Evolutionary conservation across 73 alveolate genomes (phyloP).

Genomic region (Paraurostyla sp.): DNA sequence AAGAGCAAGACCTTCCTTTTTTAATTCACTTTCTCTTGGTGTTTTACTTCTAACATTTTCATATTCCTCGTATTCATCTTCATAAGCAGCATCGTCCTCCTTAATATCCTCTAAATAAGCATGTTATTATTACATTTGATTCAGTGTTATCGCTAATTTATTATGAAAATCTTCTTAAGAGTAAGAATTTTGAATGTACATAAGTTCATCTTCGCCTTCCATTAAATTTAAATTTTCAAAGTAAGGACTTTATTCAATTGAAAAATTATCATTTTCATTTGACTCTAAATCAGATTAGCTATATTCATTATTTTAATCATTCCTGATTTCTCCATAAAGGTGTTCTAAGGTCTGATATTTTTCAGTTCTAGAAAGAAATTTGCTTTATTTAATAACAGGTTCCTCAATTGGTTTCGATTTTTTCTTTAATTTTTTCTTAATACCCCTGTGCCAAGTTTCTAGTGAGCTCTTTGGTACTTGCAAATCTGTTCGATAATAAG

Average conservation of each 20-base stretch:
- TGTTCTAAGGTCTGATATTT: too few relatives aligned
- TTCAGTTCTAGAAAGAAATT: too few relatives aligned
- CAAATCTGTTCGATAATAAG: background rate
- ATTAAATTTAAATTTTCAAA: too few relatives aligned
- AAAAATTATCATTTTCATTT: too few relatives aligned
- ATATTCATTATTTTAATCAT: too few relatives aligned
- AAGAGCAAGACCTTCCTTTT: background rate
- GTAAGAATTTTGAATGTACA: too few relatives aligned
- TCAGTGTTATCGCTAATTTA: background rate
- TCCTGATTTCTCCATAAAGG: too few relatives aligned
- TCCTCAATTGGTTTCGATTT: background rate
- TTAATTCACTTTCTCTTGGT: background rate
- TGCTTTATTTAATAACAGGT: background rate
- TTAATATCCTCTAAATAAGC: conserved; percentile 15
- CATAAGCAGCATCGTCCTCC: conserved; percentile 15
- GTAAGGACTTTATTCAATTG: too few relatives aligned
- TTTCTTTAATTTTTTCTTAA: background rate
- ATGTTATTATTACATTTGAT: background rate
- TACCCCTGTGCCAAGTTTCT: background rate
- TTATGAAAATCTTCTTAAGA: background rate
- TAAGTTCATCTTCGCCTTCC: too few relatives aligned
- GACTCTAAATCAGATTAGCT: too few relatives aligned
- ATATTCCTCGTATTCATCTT: conserved; percentile 30
- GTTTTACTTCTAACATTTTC: background rate
- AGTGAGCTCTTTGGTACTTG: conserved; percentile 1